Conservation (phyloP, 345 rosid genomes). For the Anacardium occidentale region DNA sequence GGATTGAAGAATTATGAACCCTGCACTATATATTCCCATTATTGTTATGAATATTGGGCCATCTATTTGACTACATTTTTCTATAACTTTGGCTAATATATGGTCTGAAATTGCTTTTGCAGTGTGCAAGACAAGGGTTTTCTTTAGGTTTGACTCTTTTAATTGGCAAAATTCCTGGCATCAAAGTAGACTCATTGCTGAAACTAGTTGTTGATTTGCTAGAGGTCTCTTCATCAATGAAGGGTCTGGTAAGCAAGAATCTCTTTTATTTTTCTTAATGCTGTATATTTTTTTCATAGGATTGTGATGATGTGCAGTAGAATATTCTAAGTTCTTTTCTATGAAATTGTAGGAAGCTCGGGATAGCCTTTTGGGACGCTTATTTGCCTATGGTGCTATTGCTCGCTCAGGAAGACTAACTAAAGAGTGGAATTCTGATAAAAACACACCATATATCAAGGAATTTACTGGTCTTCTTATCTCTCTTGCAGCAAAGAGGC, state of each 20-base stretch:
- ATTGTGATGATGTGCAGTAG: background rate
- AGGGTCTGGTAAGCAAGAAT: conserved; percentile 72
- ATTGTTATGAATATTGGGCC: background rate
- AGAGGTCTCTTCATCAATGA: conserved; percentile 87
- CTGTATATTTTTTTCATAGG: background rate
- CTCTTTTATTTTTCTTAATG: background rate
- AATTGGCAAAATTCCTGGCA: conserved; percentile 49
- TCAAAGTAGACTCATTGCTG: conserved; percentile 65
- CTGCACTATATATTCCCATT: conserved; percentile 5
- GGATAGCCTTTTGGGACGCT: conserved; percentile 86
- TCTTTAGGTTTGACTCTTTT: conserved; percentile 77
- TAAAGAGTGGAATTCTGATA: conserved; percentile 59
- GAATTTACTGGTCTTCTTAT: conserved; percentile 61
- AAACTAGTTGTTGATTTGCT: conserved; percentile 65
- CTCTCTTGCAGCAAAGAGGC: conserved; percentile 69
- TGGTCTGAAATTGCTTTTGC: conserved; percentile 24
- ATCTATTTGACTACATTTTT: conserved; percentile 1
- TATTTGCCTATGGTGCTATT: conserved; percentile 89
- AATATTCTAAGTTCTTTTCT: conserved; percentile 16
- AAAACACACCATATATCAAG: conserved; percentile 49
- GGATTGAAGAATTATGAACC: background rate
- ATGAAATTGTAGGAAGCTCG: conserved; percentile 62
- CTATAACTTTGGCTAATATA: conserved; percentile 10
- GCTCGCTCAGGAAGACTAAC: conserved; percentile 69
- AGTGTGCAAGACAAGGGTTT: conserved; percentile 98